A percentile compares a stretch with the other conserved stretches of the same genome.
Evolutionary conservation across 1,284 basidiomycete genomes (phyloP).

Genomic region (Moesziomyces sp.): DNA sequence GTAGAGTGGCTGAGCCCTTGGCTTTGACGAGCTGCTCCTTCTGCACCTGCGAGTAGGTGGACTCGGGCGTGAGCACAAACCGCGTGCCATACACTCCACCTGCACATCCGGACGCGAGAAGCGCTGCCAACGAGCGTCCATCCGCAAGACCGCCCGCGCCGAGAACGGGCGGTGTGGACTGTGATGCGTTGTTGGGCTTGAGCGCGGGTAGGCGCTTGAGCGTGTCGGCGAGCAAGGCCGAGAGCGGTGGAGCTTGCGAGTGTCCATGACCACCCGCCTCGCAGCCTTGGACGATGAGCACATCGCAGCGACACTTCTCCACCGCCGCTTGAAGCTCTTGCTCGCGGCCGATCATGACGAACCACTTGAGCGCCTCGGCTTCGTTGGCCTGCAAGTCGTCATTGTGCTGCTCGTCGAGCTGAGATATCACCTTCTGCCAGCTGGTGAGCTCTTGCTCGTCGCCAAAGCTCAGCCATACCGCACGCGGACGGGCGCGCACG

Average conservation of each 20-base stretch:
- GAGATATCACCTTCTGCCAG: slow-evolving; percentile 45
- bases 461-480: slow-evolving; percentile 64
- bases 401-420: slow-evolving; percentile 44
- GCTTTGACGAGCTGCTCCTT: slow-evolving; percentile 55
- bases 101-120: slow-evolving; percentile 59
- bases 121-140: slow-evolving; percentile 49
- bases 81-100: slow-evolving; percentile 64
- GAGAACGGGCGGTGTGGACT: slow-evolving; percentile 37
- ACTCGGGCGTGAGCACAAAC: slow-evolving; percentile 62
- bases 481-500: slow-evolving; percentile 42
- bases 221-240: slow-evolving; percentile 38
- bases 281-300: slow-evolving; percentile 57
- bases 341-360: slow-evolving; percentile 55
- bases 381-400: slow-evolving; percentile 17
- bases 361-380: slow-evolving; percentile 45
- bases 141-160: slow-evolving; percentile 61
- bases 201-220: slow-evolving; percentile 16
- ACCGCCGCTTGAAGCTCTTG: slow-evolving; percentile 50
- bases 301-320: slow-evolving; percentile 50
- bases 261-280: slow-evolving; percentile 65
- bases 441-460: slow-evolving; percentile 38
- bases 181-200: slow-evolving; percentile 25
- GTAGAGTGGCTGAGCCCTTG: slow-evolving; percentile 40
- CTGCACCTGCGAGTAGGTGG: slow-evolving; percentile 54
- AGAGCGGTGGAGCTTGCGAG: slow-evolving; percentile 54